Evolutionary conservation across 768 basidiomycete species (phyloP).

Genomic region (Ephemerocybe angulata): DNA sequence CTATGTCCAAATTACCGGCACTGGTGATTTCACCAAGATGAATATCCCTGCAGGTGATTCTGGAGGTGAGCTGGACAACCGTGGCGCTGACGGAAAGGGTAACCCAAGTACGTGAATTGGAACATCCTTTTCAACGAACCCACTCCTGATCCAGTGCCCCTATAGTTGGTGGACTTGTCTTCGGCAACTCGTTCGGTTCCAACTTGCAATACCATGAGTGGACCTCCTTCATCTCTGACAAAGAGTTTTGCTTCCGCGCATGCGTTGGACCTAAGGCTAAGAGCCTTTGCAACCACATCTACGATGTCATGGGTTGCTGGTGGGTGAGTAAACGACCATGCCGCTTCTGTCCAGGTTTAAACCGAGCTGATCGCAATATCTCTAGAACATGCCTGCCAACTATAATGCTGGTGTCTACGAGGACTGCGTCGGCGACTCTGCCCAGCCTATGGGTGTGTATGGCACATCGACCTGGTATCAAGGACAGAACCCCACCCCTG

Average conservation of each 20-base stretch:
- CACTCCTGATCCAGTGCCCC: constrained; percentile 3
- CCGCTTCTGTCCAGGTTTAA: background rate
- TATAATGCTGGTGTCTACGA: constrained; percentile 39
- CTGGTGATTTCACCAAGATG: constrained; percentile 68
- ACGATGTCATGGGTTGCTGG: constrained; percentile 49
- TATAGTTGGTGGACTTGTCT: constrained; percentile 71
- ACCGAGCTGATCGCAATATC: background rate
- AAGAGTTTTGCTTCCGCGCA: constrained; percentile 69
- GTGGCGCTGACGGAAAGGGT: constrained; percentile 59
- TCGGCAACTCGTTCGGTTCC: constrained; percentile 57
- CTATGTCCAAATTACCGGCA: constrained; percentile 61
- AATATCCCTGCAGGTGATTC: constrained; percentile 53
- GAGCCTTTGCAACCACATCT: constrained; percentile 58
- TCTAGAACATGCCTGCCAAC: constrained; percentile 49
- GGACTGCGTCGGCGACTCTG: constrained; percentile 3
- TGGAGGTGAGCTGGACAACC: constrained; percentile 74
- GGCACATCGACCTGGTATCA: constrained; percentile 65
- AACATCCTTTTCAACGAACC: background rate
- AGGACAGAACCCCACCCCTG: constrained; percentile 52
- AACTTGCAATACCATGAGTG: constrained; percentile 68
- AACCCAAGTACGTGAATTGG: constrained; percentile 34
- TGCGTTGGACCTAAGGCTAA: constrained; percentile 54
- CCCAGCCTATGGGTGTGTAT: constrained; percentile 66
- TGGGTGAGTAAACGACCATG: constrained; percentile 32
- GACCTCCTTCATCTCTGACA: constrained; percentile 64